These are phyloP conservation scores for Ascochyta rabiei DNA, from an alignment of 2,329 filamentous ascomycete genomes.

Conservation along the genomic window DNA sequence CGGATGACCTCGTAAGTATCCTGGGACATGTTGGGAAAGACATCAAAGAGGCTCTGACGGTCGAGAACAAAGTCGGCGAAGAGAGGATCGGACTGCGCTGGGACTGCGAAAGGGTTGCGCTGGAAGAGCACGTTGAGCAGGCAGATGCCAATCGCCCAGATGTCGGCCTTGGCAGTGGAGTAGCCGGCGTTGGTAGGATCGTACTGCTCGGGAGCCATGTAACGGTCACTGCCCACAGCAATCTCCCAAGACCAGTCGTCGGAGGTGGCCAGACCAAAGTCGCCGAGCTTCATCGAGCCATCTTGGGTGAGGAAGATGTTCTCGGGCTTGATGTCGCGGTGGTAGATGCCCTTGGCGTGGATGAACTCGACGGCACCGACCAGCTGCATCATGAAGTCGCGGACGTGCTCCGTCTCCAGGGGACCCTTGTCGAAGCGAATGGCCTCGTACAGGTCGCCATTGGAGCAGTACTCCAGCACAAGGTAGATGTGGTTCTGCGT, in stretches of 20 bases:
- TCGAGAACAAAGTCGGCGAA: conserved; percentile 94
- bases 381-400: conserved; percentile 95
- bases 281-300: conserved; percentile 92
- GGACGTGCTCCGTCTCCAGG: conserved; percentile 92
- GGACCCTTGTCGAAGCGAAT: conserved; percentile 89
- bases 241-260: conserved; percentile 91
- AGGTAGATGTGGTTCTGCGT: conserved; percentile 88
- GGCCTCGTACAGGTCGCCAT: conserved; percentile 96
- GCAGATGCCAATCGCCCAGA: conserved; percentile 97
- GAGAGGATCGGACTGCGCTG: conserved; percentile 86
- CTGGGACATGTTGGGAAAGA: conserved; percentile 98
- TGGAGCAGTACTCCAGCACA: conserved; percentile 92
- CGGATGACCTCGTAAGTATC: conserved; percentile 95
- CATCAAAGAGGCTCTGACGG: conserved; percentile 94
- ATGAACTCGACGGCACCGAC: conserved; percentile 88
- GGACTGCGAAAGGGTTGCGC: conserved; percentile 92
- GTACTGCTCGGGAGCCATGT: conserved; percentile 99
- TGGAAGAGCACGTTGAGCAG: conserved; percentile 96
- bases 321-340: conserved; percentile 98
- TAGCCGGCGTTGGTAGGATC: conserved; percentile 88
- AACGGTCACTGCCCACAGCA: conserved; percentile 94
- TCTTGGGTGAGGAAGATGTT: conserved; percentile 93
- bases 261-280: conserved; percentile 91
- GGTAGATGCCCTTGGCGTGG: conserved; percentile 88
- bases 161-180: conserved; percentile 88